These are phyloP conservation scores for Gentiana straminea DNA, from an alignment of 257 asterid species.

Conservation along the genomic window DNA sequence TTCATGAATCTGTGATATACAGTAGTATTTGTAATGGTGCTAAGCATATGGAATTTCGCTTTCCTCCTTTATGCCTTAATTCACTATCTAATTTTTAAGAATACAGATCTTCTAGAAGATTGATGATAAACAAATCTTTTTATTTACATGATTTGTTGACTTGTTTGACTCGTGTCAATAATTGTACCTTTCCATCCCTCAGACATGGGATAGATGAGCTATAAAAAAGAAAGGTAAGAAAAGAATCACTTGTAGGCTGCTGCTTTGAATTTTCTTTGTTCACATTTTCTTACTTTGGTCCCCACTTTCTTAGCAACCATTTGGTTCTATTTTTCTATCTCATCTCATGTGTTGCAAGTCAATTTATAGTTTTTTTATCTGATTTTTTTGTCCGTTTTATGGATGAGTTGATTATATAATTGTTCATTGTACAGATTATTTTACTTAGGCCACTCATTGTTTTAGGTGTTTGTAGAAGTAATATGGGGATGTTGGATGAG, in stretches of 20 bases:
- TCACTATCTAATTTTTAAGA: background rate
- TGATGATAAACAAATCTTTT: background rate
- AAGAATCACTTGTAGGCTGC: background rate
- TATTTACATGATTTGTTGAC: conserved; percentile 11
- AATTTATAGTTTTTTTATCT: background rate
- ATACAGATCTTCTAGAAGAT: background rate
- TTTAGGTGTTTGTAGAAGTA: background rate
- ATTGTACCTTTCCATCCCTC: conserved; percentile 20
- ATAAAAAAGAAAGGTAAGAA: background rate
- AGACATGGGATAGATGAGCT: conserved; percentile 7
- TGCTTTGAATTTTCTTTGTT: conserved; percentile 18
- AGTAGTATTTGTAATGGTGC: no score
- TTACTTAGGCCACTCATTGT: conserved; percentile 8
- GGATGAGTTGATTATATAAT: conserved; percentile 1
- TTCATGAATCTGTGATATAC: no score
- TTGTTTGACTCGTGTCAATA: conserved; percentile 22
- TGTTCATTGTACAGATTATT: background rate
- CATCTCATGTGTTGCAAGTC: background rate
- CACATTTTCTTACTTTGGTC: conserved; percentile 9
- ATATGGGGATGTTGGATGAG: conserved; percentile 48
- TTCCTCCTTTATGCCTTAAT: background rate
- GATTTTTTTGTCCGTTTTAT: background rate
- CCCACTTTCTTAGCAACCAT: background rate
- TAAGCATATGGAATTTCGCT: background rate
- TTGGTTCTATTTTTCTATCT: background rate